Base-by-base conservation (phyloP, 257 asterid genomes). In the Scutellaria galericulata region DNA sequence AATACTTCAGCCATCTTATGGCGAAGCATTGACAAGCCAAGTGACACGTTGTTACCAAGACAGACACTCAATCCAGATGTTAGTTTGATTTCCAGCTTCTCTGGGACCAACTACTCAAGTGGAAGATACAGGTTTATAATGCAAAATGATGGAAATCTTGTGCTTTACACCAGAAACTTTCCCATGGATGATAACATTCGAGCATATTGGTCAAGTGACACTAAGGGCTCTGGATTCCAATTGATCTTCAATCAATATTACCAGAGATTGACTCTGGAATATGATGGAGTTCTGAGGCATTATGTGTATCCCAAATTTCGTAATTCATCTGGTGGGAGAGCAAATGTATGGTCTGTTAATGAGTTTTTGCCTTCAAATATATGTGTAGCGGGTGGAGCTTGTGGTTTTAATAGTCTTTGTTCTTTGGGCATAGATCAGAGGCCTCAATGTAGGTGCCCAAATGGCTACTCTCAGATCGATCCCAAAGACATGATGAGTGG, bases 381-480 rank as follows among this genome's bases (percentile, higher is more conserved):
- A 61, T 83, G 91, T 57, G n/a, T n/a, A n/a, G n/a, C n/a, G 3
- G 37, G 78, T 0, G 88, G 91, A 0, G 85, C 79, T 5, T 86
- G 91, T 48, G 89, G 89, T 0, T 78, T 55, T 40, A 86, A 86
- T 47, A 81, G 84, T 40, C 12, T 73, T 1, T 86, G 88, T 61
- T n/a, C 53, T 6, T 3, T 78, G 39, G 75, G 69, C 45, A 7
- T 7, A 22, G 65, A 74, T 70, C 66, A 57, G 10, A 81, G 60
- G 37, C 78, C 86, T 0, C 22, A 5, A 22, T 86, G 90, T 65
- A 22, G 14, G 1, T 86, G 90, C 68, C 88, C 88, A 0, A 0
- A 0, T 0, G 77, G 80, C 14, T 86, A 81, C 78, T 75, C 83
- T 1, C 11, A 27, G 41, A 0, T 74, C 40, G 79, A 86, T 47